These are phyloP conservation scores for Perilla frutescens DNA, from an alignment of 257 asterid species.

Conservation along the genomic window DNA sequence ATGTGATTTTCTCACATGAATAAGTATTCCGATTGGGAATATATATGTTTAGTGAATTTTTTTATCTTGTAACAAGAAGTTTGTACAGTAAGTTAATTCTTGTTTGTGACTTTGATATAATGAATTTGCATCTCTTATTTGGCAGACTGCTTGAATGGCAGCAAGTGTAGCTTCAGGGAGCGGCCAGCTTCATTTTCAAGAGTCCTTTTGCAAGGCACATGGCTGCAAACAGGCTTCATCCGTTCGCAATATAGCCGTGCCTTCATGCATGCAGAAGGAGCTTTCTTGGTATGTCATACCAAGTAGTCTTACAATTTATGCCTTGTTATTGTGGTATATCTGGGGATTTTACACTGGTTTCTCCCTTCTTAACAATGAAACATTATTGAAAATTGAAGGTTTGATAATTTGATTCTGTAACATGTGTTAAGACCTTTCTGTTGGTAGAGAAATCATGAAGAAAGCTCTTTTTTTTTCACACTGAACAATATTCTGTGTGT, in stretches of 20 bases:
- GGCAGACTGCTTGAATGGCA: conserved; percentile 64
- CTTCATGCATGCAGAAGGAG: conserved; percentile 54
- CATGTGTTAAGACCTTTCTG: neutral
- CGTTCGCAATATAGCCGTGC: conserved; percentile 46
- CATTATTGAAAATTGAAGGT: neutral
- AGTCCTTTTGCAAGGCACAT: conserved; percentile 42
- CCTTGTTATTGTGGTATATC: neutral
- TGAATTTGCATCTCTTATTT: conserved; percentile 17
- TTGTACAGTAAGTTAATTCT: neutral
- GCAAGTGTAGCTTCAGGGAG: conserved; percentile 66
- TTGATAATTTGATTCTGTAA: neutral
- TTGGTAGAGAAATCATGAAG: neutral
- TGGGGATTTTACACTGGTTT: conserved; percentile 11
- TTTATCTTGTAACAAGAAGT: neutral
- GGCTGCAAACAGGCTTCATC: conserved; percentile 52
- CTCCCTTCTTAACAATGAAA: neutral
- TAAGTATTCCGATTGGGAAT: neutral
- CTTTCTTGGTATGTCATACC: conserved; percentile 61
- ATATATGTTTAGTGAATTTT: neutral
- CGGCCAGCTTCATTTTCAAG: conserved; percentile 57
- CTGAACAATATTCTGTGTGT: neutral
- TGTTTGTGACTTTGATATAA: conserved; percentile 8
- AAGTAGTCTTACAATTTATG: conserved; percentile 15
- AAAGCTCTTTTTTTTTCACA: neutral
- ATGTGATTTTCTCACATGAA: neutral